These are phyloP conservation scores for Pyrenochaeta sp. DNA, from an alignment of 2,329 filamentous ascomycete species.

Conservation along the genomic window DNA sequence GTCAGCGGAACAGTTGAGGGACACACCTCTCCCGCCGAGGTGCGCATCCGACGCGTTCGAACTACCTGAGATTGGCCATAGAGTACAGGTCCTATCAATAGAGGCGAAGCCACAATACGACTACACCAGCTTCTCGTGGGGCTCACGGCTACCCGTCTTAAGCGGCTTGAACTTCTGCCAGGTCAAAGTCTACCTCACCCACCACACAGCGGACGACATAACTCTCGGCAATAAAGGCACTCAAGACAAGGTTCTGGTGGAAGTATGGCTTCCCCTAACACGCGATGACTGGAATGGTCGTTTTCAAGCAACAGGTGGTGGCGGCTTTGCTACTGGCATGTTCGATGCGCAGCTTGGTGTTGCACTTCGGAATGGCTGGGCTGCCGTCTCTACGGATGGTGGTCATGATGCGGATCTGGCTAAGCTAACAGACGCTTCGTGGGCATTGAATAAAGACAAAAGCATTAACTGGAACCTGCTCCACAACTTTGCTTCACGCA, in stretches of 20 bases:
- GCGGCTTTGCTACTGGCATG: conserved; percentile 39
- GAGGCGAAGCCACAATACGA: conserved; percentile 18
- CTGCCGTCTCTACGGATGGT: conserved; percentile 44
- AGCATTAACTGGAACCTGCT: conserved; percentile 42
- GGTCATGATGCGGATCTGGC: conserved; percentile 29
- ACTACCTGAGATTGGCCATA: conserved; percentile 11
- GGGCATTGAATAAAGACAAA: conserved; percentile 31
- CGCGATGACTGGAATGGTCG: conserved; percentile 43
- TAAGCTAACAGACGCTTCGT: conserved; percentile 21
- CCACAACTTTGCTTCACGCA: conserved; percentile 49
- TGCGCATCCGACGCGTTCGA: conserved; percentile 16
- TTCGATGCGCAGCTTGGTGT: conserved; percentile 32
- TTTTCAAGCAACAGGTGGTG: conserved; percentile 44
- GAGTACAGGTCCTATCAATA: conserved; percentile 22
- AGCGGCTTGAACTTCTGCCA: conserved; percentile 32
- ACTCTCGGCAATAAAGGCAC: background rate
- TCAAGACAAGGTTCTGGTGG: conserved; percentile 35
- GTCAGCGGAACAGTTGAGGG: background rate
- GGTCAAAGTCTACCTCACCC: conserved; percentile 30
- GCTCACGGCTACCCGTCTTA: conserved; percentile 13
- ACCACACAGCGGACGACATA: conserved; percentile 9
- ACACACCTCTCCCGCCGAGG: conserved; percentile 1
- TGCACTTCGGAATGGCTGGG: conserved; percentile 41
- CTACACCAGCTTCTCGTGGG: conserved; percentile 19
- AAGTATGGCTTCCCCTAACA: conserved; percentile 42